Evolutionary conservation across 805 yeast genomes (phyloP).

Genomic region (Saturnispora ahearnii): DNA sequence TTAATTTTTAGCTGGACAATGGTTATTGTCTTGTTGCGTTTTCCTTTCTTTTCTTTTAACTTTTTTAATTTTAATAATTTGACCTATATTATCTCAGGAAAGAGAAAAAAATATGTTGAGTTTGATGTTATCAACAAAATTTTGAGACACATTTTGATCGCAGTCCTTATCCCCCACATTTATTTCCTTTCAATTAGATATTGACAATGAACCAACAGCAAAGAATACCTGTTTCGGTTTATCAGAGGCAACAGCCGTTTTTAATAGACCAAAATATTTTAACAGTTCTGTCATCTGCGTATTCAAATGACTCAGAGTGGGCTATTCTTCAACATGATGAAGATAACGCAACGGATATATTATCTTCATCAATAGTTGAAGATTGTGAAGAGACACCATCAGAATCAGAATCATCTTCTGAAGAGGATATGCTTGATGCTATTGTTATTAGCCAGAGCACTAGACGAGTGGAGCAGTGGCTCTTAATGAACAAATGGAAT

Average conservation of each 20-base stretch:
- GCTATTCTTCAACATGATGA: not conserved
- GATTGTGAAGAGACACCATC: not conserved
- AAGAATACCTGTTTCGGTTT: not conserved
- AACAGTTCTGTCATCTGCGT: not conserved
- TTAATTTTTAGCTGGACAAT: not conserved
- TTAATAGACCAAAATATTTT: not conserved
- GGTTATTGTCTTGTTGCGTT: not conserved
- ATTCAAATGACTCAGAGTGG: slow-evolving; percentile 5
- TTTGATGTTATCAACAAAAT: not conserved
- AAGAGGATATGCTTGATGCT: slow-evolving; percentile 1
- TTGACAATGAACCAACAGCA: slow-evolving; percentile 1
- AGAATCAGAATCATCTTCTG: not conserved
- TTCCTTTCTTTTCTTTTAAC: not conserved
- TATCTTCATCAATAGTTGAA: not conserved
- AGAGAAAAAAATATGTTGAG: not conserved
- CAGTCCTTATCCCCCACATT: too few relatives aligned
- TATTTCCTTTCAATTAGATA: too few relatives aligned
- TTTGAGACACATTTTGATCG: not conserved
- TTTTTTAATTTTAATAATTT: not conserved
- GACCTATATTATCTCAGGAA: too few relatives aligned
- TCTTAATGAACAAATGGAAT: not conserved
- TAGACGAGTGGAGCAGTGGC: slow-evolving; percentile 4
- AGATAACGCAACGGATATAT: not conserved
- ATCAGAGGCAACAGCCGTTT: not conserved
- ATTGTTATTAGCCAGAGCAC: not conserved